Base-by-base conservation (phyloP, 768 basidiomycete species). In the Boletus rufocinnamomeus region DNA sequence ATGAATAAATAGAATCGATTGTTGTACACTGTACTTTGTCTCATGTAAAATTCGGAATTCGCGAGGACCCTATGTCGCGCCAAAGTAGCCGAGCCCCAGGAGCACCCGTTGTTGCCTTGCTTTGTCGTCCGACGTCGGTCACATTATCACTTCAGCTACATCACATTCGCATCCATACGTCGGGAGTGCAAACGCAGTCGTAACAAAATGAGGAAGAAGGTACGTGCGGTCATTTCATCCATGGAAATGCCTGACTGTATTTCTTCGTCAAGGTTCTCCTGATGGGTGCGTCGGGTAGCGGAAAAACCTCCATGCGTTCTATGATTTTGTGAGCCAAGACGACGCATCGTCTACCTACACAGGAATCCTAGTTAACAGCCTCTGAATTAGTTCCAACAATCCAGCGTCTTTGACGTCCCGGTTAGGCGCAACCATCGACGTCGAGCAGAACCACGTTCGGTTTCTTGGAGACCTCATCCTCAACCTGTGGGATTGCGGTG, bases 401-500 rank as follows among this genome's bases (percentile, higher is more conserved):
- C 91, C 93, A 28, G 95, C 97, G 2, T 90, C 91, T 38, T 81
- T 95, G 59, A 98, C 96, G 2, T 82, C 90, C 50, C 84, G 95
- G 19, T 82, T 99, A 32, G 95, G 95, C 28, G 95, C 96, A 19
- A 99, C 97, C 10, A 96, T 98, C 63, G 96, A 98, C 72, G 95
- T 98, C 60, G 96, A 98, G 72, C 93, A 95, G 72, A 96, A 95
- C 66, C 93, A 97, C 70, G 94, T 98, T 62, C 89, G 95, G 44
- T 98, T 99, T 74, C 85, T 99, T 16, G 95, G 95, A 16, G 93
- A 96, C 69, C 87, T 98, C 66, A 90, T 94, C 61, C 85, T 99
- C 73, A 96, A 96, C 70, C 81, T 98, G 6, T 98, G 96, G 96
- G 97, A 99, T 75, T 98, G 97, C 65, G 97, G 96, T 44, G 97